Percentiles rank a stretch among this genome's conserved stretches.
Conservation (phyloP, 768 basidiomycete genomes). For the Leccinum fibrillosum region DNA sequence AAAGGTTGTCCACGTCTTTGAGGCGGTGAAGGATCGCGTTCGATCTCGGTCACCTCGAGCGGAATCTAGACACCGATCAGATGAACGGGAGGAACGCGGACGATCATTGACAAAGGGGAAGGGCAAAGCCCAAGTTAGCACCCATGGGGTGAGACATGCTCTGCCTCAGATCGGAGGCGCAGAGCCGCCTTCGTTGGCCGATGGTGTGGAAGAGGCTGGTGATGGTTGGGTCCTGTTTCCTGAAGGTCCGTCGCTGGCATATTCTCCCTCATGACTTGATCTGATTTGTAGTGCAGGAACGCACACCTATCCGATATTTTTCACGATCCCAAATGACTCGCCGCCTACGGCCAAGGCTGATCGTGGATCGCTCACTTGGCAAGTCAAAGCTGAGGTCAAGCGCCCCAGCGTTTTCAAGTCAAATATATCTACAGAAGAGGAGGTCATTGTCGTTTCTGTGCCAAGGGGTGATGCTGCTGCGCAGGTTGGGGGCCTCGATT, state of each 20-base stretch:
- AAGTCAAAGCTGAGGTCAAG: constrained; percentile 76
- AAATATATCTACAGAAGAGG: constrained; percentile 65
- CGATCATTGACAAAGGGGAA: constrained; percentile 29
- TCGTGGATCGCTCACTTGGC: constrained; percentile 77
- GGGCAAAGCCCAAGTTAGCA: constrained; percentile 22
- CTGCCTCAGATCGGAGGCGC: constrained; percentile 32
- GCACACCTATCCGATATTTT: constrained; percentile 93
- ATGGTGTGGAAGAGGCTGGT: constrained; percentile 31
- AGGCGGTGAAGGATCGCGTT: constrained; percentile 42
- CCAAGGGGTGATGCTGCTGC: constrained; percentile 52
- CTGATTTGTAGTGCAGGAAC: constrained; percentile 66
- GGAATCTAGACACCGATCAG: constrained; percentile 1
- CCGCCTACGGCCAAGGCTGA: constrained; percentile 76
- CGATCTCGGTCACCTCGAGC: constrained; percentile 44
- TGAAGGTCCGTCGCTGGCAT: constrained; percentile 52
- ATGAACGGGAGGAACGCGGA: constrained; percentile 24
- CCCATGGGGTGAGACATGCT: not conserved
- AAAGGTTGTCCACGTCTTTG: constrained; percentile 48
- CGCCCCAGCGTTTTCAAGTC: constrained; percentile 76
- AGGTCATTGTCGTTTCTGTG: constrained; percentile 70
- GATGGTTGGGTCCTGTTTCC: constrained; percentile 84
- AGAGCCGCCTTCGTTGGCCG: constrained; percentile 17
- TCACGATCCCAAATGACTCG: constrained; percentile 73
- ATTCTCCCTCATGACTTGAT: constrained; percentile 21
- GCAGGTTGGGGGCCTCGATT: constrained; percentile 72